Evolutionary conservation across 257 asterid genomes (phyloP).

Genomic region (Nicotiana undulata): DNA sequence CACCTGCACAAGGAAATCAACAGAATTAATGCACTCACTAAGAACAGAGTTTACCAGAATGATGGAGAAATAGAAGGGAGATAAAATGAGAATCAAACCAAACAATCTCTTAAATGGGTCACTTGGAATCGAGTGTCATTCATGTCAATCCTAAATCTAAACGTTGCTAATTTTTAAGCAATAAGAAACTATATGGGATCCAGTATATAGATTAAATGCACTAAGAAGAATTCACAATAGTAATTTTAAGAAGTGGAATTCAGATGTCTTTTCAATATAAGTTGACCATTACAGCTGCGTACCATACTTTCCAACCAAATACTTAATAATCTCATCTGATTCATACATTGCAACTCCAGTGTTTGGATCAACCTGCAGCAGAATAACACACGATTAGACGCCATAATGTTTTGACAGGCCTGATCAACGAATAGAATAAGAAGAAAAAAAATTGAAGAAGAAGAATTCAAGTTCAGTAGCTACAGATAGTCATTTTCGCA

Average conservation of each 20-base stretch:
- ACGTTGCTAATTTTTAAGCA: neutral
- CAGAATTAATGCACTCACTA: neutral
- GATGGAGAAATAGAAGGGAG: neutral
- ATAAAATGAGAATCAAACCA: neutral
- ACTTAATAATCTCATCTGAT: slow-evolving; percentile 85
- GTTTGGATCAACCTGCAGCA: slow-evolving; percentile 90
- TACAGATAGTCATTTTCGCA: neutral
- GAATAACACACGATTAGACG: slow-evolving; percentile 1
- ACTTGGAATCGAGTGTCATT: neutral
- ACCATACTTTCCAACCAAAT: slow-evolving; percentile 85
- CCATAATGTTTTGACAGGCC: neutral
- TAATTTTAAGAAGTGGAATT: neutral
- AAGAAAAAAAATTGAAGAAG: too few species aligned
- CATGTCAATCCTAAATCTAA: neutral
- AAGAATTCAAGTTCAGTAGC: too few species aligned
- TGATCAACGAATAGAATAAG: neutral
- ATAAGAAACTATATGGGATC: neutral
- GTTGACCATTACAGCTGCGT: slow-evolving; percentile 11
- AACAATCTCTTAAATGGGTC: neutral
- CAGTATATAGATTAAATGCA: neutral
- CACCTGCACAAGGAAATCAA: slow-evolving; percentile 28
- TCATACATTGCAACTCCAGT: slow-evolving; percentile 92
- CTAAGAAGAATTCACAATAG: neutral
- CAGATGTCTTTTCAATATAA: neutral
- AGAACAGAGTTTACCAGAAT: slow-evolving; percentile 1